phyloP scores from a whole-genome alignment of 2,329 filamentous ascomycete species.

The Fusarium decemcellulare region DNA sequence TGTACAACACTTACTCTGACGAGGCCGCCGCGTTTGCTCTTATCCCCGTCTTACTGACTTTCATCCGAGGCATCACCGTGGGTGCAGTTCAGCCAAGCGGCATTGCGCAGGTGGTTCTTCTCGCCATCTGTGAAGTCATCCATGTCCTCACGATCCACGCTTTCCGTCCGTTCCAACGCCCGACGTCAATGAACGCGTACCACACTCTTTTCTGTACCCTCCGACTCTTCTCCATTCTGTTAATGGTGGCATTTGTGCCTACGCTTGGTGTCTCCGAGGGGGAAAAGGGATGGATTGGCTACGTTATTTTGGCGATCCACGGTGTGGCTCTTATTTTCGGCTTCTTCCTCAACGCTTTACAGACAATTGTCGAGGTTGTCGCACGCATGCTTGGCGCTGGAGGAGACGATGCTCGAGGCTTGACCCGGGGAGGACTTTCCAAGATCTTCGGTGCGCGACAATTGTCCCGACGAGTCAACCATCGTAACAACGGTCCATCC shows the following conservation, averaged over 20 bases:
- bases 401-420: constrained; percentile 77
- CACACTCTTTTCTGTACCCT: constrained; percentile 87
- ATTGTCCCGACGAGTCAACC: constrained; percentile 79
- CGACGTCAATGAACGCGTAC: constrained; percentile 98
- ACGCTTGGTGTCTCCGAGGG: constrained; percentile 84
- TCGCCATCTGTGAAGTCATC: constrained; percentile 95
- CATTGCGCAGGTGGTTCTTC: constrained; percentile 90
- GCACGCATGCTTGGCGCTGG: constrained; percentile 88
- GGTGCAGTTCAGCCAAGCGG: constrained; percentile 94
- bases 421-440: constrained; percentile 84
- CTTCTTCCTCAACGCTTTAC: constrained; percentile 92
- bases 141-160: constrained; percentile 89
- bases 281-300: constrained; percentile 94
- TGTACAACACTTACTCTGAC: constrained; percentile 98
- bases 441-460: constrained; percentile 95
- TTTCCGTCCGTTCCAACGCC: constrained; percentile 89
- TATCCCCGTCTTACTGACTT: constrained; percentile 86
- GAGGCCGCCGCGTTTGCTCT: constrained; percentile 92
- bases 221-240: constrained; percentile 80
- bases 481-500: constrained; percentile 71
- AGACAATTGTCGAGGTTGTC: constrained; percentile 90
- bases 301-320: constrained; percentile 89
- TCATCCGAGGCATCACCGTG: constrained; percentile 89
- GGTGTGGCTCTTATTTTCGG: constrained; percentile 88
- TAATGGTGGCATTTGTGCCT: constrained; percentile 88